Conservation (phyloP, 2,329 filamentous ascomycete genomes). For the Alternaria brassicicola region DNA sequence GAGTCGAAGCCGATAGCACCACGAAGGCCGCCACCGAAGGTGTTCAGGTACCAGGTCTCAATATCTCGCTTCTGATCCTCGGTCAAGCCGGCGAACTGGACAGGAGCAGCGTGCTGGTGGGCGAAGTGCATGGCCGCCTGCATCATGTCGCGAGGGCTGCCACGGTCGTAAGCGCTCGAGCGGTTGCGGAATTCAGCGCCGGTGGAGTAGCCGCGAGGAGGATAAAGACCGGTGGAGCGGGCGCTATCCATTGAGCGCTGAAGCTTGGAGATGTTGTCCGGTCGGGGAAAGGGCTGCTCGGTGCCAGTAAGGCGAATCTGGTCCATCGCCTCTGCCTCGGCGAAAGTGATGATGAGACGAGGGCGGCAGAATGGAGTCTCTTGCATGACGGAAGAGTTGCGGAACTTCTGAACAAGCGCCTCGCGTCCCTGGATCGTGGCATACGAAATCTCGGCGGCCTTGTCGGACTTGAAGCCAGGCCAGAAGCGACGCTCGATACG, state of each 20-base stretch:
- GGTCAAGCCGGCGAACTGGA: conserved; percentile 15
- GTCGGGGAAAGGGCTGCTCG: conserved; percentile 76
- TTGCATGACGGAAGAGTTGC: conserved; percentile 95
- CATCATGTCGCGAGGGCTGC: conserved; percentile 60
- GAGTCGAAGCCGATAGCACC: conserved; percentile 34
- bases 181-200: conserved; percentile 77
- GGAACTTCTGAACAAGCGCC: conserved; percentile 90
- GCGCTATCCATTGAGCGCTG: conserved; percentile 87
- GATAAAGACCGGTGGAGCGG: conserved; percentile 84
- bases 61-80: conserved; percentile 30
- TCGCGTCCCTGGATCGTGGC: conserved; percentile 96
- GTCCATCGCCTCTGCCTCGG: conserved; percentile 51
- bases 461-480: conserved; percentile 83
- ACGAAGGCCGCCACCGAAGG: conserved; percentile 26
- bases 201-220: conserved; percentile 75
- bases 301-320: conserved; percentile 62
- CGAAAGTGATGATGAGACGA: conserved; percentile 64
- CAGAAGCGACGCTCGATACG: conserved; percentile 53
- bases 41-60: conserved; percentile 32
- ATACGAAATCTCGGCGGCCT: conserved; percentile 89
- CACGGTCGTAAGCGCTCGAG: conserved; percentile 80
- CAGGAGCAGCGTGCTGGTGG: conserved; percentile 22
- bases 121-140: conserved; percentile 28
- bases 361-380: conserved; percentile 82
- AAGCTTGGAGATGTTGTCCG: conserved; percentile 87